A percentile compares a stretch with the other conserved stretches of the same genome.
Evolutionary conservation across 352 stramenopile species (phyloP).

Genomic region (Phytophthora idaei): DNA sequence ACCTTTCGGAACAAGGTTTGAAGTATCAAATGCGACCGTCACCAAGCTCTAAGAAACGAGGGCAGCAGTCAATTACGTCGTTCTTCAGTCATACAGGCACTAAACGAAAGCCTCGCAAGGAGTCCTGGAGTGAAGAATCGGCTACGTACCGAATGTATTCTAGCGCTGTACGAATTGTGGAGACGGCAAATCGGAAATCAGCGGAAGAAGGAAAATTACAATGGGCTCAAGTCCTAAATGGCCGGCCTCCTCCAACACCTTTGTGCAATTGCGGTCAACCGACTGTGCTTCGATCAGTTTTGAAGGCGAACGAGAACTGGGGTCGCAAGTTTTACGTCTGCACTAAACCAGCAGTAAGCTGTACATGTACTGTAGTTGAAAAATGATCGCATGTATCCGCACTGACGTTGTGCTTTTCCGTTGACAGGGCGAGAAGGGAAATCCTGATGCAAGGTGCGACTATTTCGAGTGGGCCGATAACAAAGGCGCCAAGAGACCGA

Average conservation of each 20-base stretch:
- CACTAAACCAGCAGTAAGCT: conserved; percentile 71
- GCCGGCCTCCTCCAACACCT: conserved; percentile 59
- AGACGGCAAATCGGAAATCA: conserved; percentile 41
- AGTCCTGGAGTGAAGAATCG: conserved; percentile 1
- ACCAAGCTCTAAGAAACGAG: conserved; percentile 16
- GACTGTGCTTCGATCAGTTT: conserved; percentile 73
- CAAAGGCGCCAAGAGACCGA: conserved; percentile 34
- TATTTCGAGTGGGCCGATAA: conserved; percentile 86
- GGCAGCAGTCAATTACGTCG: conserved; percentile 55
- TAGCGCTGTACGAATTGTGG: conserved; percentile 13
- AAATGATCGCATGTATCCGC: background rate
- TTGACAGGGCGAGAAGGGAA: conserved; percentile 72
- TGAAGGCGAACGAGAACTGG: conserved; percentile 85
- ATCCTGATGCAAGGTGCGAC: conserved; percentile 80
- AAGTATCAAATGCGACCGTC: background rate
- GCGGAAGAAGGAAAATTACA: conserved; percentile 36
- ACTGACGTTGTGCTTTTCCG: conserved; percentile 3
- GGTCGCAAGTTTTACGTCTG: conserved; percentile 89
- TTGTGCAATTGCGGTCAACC: conserved; percentile 71
- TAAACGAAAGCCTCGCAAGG: conserved; percentile 23
- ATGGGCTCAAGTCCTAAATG: conserved; percentile 78
- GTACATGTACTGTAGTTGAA: background rate
- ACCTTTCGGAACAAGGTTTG: background rate
- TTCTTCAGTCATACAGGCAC: conserved; percentile 46
- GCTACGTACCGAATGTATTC: conserved; percentile 19